These are phyloP conservation scores for Clitocybe nebularis DNA, from an alignment of 1,284 basidiomycete species.

Conservation along the genomic window DNA sequence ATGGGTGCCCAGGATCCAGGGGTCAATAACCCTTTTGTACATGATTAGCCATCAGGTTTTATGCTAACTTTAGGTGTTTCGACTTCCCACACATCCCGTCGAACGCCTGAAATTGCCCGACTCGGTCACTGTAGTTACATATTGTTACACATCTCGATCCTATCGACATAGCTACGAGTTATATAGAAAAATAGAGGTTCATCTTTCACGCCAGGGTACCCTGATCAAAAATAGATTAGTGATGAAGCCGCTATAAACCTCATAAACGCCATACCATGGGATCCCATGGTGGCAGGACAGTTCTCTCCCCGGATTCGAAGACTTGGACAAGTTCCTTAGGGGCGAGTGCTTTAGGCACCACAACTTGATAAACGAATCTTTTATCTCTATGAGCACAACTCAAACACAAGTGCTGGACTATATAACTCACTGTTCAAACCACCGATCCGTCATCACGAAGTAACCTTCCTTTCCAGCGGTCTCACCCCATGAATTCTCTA, in stretches of 20 bases:
- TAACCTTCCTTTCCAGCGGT: slow-evolving; percentile 81
- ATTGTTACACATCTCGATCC: too few relatives aligned
- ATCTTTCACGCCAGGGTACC: slow-evolving; percentile 24
- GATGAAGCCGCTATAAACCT: not conserved
- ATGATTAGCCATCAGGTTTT: too few relatives aligned
- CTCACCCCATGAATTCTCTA: slow-evolving; percentile 96
- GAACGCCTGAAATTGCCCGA: too few relatives aligned
- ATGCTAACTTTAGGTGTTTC: too few relatives aligned
- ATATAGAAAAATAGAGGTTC: too few relatives aligned
- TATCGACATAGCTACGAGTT: too few relatives aligned
- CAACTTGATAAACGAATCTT: slow-evolving; percentile 85
- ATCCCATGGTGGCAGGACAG: slow-evolving; percentile 83
- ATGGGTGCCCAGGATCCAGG: too few relatives aligned
- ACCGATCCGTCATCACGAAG: slow-evolving; percentile 87
- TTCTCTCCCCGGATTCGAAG: slow-evolving; percentile 62
- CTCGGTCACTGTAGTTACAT: too few relatives aligned
- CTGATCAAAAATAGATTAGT: slow-evolving; percentile 13
- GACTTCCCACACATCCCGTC: too few relatives aligned
- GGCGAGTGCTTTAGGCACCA: slow-evolving; percentile 77
- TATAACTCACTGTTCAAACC: slow-evolving; percentile 92
- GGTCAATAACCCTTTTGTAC: too few relatives aligned
- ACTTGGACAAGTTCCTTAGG: slow-evolving; percentile 78
- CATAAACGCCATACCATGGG: slow-evolving; percentile 77
- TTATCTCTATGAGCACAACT: slow-evolving; percentile 8
- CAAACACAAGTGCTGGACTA: too few relatives aligned